These are phyloP conservation scores for Pythium periplocum DNA, from an alignment of 352 stramenopile genomes.

Conservation along the genomic window DNA sequence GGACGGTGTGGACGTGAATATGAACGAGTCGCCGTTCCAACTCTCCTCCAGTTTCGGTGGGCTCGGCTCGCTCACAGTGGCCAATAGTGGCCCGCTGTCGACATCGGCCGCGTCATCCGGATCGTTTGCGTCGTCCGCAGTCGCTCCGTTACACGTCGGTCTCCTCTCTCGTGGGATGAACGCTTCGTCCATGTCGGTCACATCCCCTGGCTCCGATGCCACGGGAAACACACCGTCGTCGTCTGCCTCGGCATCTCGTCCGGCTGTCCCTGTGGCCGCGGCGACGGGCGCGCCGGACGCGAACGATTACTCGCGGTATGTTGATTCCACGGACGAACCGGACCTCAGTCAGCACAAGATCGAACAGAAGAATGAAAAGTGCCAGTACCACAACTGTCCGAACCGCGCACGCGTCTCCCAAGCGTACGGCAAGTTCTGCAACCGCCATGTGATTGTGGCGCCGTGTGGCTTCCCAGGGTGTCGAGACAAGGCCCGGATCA, in stretches of 20 bases:
- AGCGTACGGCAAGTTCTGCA: constrained; percentile 81
- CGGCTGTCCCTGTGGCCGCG: constrained; percentile 11
- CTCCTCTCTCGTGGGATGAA: too few relatives aligned
- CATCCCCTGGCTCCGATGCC: background rate
- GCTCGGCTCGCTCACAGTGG: too few relatives aligned
- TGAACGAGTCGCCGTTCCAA: too few relatives aligned
- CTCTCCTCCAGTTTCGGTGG: too few relatives aligned
- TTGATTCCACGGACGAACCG: constrained; percentile 33
- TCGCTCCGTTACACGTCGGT: background rate
- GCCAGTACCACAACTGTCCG: constrained; percentile 67
- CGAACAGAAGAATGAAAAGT: constrained; percentile 61
- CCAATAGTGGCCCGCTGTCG: background rate
- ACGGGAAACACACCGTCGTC: background rate
- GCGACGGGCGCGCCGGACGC: constrained; percentile 11
- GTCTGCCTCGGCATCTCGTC: constrained; percentile 10
- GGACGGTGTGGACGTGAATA: too few relatives aligned
- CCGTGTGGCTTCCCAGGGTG: constrained; percentile 84
- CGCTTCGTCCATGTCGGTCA: too few relatives aligned
- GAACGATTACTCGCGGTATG: constrained; percentile 37
- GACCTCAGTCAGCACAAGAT: constrained; percentile 56
- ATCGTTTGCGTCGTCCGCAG: background rate
- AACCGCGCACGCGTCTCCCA: constrained; percentile 77
- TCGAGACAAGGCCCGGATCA: constrained; percentile 60
- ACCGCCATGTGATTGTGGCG: constrained; percentile 80
- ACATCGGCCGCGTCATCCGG: background rate